Evolutionary conservation across 331 rosid genomes (phyloP).

Genomic region (Saraca asoca): DNA sequence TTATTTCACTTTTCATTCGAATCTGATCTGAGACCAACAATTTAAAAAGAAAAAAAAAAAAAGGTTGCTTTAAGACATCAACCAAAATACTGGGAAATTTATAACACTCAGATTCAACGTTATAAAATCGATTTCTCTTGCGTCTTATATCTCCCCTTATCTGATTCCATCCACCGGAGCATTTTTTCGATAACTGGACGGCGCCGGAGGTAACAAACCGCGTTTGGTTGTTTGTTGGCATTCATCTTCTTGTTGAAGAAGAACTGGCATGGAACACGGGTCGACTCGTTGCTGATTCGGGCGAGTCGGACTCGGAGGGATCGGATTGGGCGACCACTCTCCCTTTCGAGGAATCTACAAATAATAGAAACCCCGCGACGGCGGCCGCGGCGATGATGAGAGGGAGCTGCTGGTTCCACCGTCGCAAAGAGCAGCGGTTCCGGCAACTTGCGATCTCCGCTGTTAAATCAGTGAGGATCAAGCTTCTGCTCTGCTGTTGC

Average conservation of each 20-base stretch:
- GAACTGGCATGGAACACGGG: slow-evolving; percentile 12
- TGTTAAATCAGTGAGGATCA: slow-evolving; percentile 73
- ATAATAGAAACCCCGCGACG: neutral
- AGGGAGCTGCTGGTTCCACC: slow-evolving; percentile 60
- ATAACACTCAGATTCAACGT: too few relatives aligned
- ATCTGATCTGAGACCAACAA: neutral
- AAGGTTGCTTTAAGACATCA: neutral
- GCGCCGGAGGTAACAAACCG: neutral
- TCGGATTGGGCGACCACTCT: slow-evolving; percentile 16
- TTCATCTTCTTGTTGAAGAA: neutral
- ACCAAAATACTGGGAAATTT: neutral
- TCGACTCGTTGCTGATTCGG: slow-evolving; percentile 35
- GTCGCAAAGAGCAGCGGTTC: slow-evolving; percentile 69
- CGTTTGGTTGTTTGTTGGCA: neutral
- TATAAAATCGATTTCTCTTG: too few relatives aligned
- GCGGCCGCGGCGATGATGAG: slow-evolving; percentile 49
- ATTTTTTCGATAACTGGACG: neutral
- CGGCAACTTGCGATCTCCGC: slow-evolving; percentile 59
- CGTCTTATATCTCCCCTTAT: neutral
- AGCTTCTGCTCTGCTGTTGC: slow-evolving; percentile 66
- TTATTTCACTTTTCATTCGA: neutral
- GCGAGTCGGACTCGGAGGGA: slow-evolving; percentile 23
- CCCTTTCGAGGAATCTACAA: slow-evolving; percentile 2
- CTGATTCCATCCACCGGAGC: neutral
- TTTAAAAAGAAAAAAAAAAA: too few relatives aligned